Conservation (phyloP, 148 eudicot genomes). For the Camellia granthamiana region DNA sequence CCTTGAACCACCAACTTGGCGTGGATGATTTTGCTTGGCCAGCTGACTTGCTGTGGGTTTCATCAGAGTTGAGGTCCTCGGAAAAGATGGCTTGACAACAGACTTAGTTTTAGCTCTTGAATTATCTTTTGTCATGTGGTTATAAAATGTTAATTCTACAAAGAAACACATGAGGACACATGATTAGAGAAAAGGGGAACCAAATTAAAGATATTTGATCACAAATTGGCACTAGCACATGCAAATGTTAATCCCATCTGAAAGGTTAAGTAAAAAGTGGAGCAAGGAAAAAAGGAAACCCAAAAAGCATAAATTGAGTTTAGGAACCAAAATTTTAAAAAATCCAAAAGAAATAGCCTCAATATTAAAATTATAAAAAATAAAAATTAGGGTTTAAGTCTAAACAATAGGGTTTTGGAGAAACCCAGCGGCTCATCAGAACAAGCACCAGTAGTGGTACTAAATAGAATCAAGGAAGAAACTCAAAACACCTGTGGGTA, state of each 20-base stretch:
- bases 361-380: not conserved
- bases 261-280: not conserved
- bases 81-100: constrained; percentile 39
- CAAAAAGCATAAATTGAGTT: not conserved
- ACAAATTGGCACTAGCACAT: not conserved
- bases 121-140: constrained; percentile 35
- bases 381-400: not conserved
- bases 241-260: not conserved
- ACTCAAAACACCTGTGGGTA: constrained; percentile 39
- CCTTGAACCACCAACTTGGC: constrained; percentile 47
- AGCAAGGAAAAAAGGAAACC: not conserved
- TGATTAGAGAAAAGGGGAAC: not conserved
- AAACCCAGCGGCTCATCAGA: not conserved
- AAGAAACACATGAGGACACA: not conserved
- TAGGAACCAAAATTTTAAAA: not conserved
- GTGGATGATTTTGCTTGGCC: constrained; percentile 75
- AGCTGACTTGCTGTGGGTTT: constrained; percentile 93
- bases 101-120: constrained; percentile 35
- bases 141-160: constrained; percentile 48
- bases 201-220: not conserved
- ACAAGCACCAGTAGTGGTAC: not conserved
- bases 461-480: constrained; percentile 3
- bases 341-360: not conserved
- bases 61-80: constrained; percentile 83
- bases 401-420: not conserved